These are phyloP conservation scores for Rhododendron simsii DNA, from an alignment of 148 eudicot species.

Conservation along the genomic window DNA sequence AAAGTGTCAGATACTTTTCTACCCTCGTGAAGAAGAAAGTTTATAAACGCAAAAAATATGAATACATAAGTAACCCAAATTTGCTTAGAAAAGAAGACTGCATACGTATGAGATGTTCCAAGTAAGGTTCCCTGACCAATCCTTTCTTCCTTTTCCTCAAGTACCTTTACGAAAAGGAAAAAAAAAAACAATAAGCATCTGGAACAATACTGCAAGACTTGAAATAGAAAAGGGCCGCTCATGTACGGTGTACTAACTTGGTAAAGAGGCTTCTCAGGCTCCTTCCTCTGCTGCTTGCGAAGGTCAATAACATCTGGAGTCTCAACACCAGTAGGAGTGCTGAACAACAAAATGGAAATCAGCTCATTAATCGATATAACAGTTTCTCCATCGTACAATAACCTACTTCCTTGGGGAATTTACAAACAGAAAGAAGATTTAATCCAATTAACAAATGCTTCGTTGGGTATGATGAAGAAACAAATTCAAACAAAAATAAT, in stretches of 20 bases:
- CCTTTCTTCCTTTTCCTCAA: conserved; percentile 87
- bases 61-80: not conserved
- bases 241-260: conserved; percentile 14
- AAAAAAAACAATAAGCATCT: not conserved
- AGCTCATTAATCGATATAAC: not conserved
- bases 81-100: not conserved
- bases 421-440: not conserved
- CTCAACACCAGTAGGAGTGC: conserved; percentile 98
- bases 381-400: not conserved
- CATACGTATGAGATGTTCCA: conserved; percentile 84
- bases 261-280: conserved; percentile 87
- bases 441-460: not conserved
- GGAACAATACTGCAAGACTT: not conserved
- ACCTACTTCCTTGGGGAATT: not conserved
- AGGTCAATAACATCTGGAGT: conserved; percentile 98
- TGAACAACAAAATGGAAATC: conserved; percentile 23
- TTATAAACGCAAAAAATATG: not conserved
- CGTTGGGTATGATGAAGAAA: not conserved
- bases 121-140: conserved; percentile 81
- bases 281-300: conserved; percentile 96
- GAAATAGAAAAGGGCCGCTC: not conserved
- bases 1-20: too few species aligned
- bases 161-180: conserved; percentile 48
- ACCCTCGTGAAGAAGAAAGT: conserved; percentile 44
- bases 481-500: not conserved